Conservation (phyloP, 495 filamentous ascomycete species). For the Sabuloglossum arenarium region DNA sequence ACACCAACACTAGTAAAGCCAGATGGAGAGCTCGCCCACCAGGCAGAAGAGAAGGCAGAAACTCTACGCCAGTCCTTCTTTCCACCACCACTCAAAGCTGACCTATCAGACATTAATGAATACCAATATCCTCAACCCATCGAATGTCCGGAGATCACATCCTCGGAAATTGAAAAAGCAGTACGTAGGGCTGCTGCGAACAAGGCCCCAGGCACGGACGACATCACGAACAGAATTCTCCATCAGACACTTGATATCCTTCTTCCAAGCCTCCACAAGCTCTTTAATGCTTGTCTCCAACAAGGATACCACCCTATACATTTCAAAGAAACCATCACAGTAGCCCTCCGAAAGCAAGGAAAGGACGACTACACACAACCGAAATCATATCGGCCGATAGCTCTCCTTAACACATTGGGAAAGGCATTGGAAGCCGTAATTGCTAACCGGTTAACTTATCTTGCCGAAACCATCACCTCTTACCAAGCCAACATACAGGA, state of each 20-base stretch:
- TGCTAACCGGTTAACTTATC: too few relatives aligned
- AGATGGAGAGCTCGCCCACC: neutral
- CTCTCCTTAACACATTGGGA: too few relatives aligned
- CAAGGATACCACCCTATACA: neutral
- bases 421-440: too few relatives aligned
- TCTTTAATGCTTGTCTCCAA: conserved; percentile 1
- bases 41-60: neutral
- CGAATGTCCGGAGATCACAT: neutral
- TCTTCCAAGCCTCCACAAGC: neutral
- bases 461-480: too few relatives aligned
- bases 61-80: neutral
- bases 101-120: neutral
- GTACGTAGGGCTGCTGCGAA: neutral
- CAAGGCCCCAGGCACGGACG: neutral
- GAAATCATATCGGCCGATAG: too few relatives aligned
- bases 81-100: neutral
- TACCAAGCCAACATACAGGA: too few relatives aligned
- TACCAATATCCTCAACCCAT: neutral
- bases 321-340: neutral
- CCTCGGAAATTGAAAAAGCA: neutral
- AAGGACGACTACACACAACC: too few relatives aligned
- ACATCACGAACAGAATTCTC: neutral
- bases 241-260: neutral
- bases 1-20: neutral
- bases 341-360: too few relatives aligned